These are phyloP conservation scores for Cytospora chrysosperma DNA, from an alignment of 2,329 filamentous ascomycete genomes.

Conservation along the genomic window DNA sequence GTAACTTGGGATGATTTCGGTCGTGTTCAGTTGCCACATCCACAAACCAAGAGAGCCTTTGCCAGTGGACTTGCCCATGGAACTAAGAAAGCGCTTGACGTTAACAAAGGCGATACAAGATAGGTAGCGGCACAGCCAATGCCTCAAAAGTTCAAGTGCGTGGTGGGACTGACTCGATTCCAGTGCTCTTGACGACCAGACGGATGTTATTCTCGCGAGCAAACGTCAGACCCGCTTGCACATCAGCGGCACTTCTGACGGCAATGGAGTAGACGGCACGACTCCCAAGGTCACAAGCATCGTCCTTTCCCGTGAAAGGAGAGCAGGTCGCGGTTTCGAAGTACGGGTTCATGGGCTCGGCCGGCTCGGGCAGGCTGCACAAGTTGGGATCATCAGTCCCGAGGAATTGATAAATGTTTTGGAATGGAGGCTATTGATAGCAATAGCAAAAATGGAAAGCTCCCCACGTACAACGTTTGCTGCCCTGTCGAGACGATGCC, in stretches of 20 bases:
- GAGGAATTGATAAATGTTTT: no score
- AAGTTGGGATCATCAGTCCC: no score
- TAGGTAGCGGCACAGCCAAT: no score
- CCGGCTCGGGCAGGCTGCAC: constrained; percentile 30
- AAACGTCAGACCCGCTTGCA: constrained; percentile 34
- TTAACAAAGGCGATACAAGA: background rate
- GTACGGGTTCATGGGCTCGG: constrained; percentile 37
- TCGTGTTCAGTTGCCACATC: constrained; percentile 46
- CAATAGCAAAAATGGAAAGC: no score
- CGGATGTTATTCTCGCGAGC: constrained; percentile 42
- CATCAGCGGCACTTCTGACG: constrained; percentile 27
- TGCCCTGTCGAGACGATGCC: no score
- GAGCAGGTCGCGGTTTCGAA: constrained; percentile 28
- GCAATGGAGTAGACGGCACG: constrained; percentile 34
- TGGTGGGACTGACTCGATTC: constrained; percentile 40
- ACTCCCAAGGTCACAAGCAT: constrained; percentile 38
- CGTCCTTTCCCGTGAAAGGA: constrained; percentile 34
- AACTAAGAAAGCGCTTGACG: constrained; percentile 20
- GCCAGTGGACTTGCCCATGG: constrained; percentile 51
- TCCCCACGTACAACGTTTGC: no score
- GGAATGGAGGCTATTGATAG: no score
- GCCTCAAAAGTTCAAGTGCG: constrained; percentile 22
- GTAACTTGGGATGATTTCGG: constrained; percentile 29
- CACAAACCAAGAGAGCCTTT: constrained; percentile 48
- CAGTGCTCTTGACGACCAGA: constrained; percentile 49